These are phyloP conservation scores for Pythium dissotocum DNA, from an alignment of 352 stramenopile genomes.

Conservation along the genomic window DNA sequence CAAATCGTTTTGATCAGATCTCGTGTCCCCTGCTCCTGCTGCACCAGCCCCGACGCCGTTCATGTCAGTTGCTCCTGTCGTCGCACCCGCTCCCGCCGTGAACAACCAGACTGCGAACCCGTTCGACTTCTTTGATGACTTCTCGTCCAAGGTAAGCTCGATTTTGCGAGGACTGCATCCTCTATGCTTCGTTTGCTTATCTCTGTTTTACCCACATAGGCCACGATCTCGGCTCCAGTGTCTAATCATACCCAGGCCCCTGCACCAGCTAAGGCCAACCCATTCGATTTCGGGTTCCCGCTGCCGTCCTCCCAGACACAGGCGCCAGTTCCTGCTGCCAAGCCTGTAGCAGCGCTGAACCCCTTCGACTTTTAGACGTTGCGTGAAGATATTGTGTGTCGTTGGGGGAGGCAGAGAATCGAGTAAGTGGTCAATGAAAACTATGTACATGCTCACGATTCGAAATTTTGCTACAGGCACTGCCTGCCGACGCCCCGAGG, in stretches of 20 bases:
- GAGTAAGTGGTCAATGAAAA: conserved; percentile 17
- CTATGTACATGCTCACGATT: conserved; percentile 2
- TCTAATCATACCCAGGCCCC: neutral
- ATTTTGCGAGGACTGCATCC: neutral
- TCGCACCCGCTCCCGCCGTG: neutral
- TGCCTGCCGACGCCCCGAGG: no score
- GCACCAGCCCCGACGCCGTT: conserved; percentile 1
- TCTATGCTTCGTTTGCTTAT: neutral
- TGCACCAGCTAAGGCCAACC: conserved; percentile 15
- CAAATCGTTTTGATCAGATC: neutral
- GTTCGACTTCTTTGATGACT: conserved; percentile 36
- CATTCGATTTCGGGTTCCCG: conserved; percentile 28
- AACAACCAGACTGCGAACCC: conserved; percentile 25
- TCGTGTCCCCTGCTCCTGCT: conserved; percentile 4
- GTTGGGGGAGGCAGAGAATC: conserved; percentile 3
- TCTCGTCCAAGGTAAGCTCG: conserved; percentile 19
- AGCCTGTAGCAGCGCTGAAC: conserved; percentile 27
- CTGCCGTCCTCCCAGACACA: conserved; percentile 12
- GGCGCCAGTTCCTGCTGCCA: conserved; percentile 5
- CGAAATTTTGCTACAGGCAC: no score
- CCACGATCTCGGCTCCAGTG: conserved; percentile 21
- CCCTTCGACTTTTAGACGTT: conserved; percentile 37
- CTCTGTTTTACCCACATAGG: neutral
- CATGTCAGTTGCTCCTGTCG: neutral
- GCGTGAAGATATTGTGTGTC: conserved; percentile 14